phyloP scores from a whole-genome alignment of 208 protist genomes.

The Crithidia thermophila region DNA sequence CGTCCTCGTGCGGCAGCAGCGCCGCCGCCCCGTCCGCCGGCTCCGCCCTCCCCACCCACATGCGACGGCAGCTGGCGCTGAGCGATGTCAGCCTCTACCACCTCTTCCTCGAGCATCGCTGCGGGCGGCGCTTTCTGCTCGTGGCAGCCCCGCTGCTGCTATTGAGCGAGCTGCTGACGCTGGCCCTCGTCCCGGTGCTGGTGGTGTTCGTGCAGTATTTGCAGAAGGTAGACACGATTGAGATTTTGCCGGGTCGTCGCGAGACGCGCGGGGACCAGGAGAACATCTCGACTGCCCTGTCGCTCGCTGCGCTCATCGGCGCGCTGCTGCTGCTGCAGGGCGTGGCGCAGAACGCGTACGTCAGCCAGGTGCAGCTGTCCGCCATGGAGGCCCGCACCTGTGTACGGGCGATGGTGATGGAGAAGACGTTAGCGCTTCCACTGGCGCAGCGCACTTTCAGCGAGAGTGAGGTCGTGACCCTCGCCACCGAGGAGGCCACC shows the following conservation, averaged over 20 bases:
- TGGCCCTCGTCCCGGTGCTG: slow-evolving; percentile 41
- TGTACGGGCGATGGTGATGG: slow-evolving; percentile 53
- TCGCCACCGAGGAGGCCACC: slow-evolving; percentile 49
- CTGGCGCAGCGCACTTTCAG: slow-evolving; percentile 65
- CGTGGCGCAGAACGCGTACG: slow-evolving; percentile 49
- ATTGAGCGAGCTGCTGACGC: slow-evolving; percentile 41
- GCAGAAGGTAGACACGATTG: slow-evolving; percentile 12
- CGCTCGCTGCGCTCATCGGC: slow-evolving; percentile 34
- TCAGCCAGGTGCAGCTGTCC: slow-evolving; percentile 41
- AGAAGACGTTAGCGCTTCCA: slow-evolving; percentile 63
- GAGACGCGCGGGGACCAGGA: slow-evolving; percentile 26
- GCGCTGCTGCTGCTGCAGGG: slow-evolving; percentile 48
- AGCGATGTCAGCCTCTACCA: slow-evolving; percentile 56
- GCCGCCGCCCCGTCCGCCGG: slow-evolving; percentile 34
- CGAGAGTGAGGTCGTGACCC: slow-evolving; percentile 50
- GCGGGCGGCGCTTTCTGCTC: slow-evolving; percentile 59
- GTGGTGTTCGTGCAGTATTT: slow-evolving; percentile 26
- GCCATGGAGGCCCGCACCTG: slow-evolving; percentile 60
- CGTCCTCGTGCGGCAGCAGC: slow-evolving; percentile 34
- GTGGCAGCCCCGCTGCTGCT: slow-evolving; percentile 50
- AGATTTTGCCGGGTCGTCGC: slow-evolving; percentile 8
- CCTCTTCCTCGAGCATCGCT: slow-evolving; percentile 63
- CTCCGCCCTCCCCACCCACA: slow-evolving; percentile 44
- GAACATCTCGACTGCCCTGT: slow-evolving; percentile 26
- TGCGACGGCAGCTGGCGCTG: slow-evolving; percentile 43